Percentiles rank a stretch among this genome's conserved stretches.
Conservation (phyloP, 129 eudicot species). For the Scalesia atractyloides region DNA sequence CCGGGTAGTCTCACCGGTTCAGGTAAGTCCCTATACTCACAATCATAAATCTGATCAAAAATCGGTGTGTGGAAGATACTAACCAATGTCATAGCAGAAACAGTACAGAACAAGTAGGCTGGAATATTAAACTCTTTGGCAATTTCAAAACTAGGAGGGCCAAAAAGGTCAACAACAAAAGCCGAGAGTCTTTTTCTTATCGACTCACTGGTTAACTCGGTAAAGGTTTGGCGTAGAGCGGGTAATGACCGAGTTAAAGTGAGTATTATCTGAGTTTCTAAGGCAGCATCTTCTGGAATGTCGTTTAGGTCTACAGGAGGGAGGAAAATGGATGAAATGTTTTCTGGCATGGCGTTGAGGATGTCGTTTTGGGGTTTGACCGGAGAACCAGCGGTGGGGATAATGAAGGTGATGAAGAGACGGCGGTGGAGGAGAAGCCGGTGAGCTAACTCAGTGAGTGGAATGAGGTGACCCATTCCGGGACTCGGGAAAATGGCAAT, state of each 20-base stretch:
- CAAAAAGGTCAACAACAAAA: slow-evolving; percentile 45
- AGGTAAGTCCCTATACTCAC: slow-evolving; percentile 41
- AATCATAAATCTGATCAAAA: slow-evolving; percentile 30
- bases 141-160: slow-evolving; percentile 41
- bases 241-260: slow-evolving; percentile 40
- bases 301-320: slow-evolving; percentile 41
- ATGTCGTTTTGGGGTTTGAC: slow-evolving; percentile 36
- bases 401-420: slow-evolving; percentile 39
- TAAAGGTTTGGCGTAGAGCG: slow-evolving; percentile 28
- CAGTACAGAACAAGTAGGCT: slow-evolving; percentile 33
- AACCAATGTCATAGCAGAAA: slow-evolving; percentile 40
- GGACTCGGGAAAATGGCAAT: slow-evolving; percentile 51
- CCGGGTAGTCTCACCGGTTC: slow-evolving; percentile 48
- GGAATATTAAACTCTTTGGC: slow-evolving; percentile 34
- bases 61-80: slow-evolving; percentile 21
- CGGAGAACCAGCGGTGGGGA: slow-evolving; percentile 44
- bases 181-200: slow-evolving; percentile 13
- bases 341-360: slow-evolving; percentile 34
- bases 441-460: slow-evolving; percentile 38
- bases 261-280: slow-evolving; percentile 38
- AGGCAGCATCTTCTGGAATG: slow-evolving; percentile 20
- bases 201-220: slow-evolving; percentile 13
- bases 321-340: slow-evolving; percentile 32
- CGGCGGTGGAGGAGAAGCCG: slow-evolving; percentile 30
- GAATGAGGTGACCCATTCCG: slow-evolving; percentile 59